A percentile compares a stretch with the other conserved stretches of the same genome.
These are phyloP conservation scores for Penicillium egyptiacum DNA, from an alignment of 495 filamentous ascomycete species.

Conservation along the genomic window DNA sequence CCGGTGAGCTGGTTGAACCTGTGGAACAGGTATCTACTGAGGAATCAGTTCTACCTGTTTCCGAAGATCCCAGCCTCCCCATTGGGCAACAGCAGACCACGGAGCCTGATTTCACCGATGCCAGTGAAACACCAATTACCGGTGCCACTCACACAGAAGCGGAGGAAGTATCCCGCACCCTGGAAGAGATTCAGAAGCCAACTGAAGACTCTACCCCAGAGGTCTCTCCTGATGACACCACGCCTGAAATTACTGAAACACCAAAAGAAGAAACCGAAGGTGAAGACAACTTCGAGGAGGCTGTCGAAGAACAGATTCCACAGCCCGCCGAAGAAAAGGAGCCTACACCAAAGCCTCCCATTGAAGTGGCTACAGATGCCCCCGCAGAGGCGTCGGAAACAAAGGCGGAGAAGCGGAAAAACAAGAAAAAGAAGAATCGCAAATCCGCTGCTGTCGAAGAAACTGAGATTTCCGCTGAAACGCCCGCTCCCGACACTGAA, in stretches of 20 bases:
- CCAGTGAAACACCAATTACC: not conserved
- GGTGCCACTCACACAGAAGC: not conserved
- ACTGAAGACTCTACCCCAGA: not conserved
- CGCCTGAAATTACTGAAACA: constrained; percentile 3
- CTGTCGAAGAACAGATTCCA: constrained; percentile 21
- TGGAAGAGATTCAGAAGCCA: not conserved
- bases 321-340: constrained; percentile 6
- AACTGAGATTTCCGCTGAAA: constrained; percentile 13
- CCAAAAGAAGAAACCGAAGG: constrained; percentile 21
- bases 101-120: constrained; percentile 1
- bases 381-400: constrained; percentile 14
- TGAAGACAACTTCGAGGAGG: constrained; percentile 27
- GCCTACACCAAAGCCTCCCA: constrained; percentile 4
- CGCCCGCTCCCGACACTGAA: constrained; percentile 20
- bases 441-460: constrained; percentile 31
- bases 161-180: constrained; percentile 1
- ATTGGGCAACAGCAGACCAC: not conserved
- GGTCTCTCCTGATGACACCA: not conserved
- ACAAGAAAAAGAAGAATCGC: constrained; percentile 39
- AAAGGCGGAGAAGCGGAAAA: constrained; percentile 32
- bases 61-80: not conserved
- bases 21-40: constrained; percentile 1
- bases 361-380: not conserved
- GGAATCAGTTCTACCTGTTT: not conserved
- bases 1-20: constrained; percentile 7